Conservation (phyloP, 2,329 filamentous ascomycete species). For the Sporothrix luriei region DNA sequence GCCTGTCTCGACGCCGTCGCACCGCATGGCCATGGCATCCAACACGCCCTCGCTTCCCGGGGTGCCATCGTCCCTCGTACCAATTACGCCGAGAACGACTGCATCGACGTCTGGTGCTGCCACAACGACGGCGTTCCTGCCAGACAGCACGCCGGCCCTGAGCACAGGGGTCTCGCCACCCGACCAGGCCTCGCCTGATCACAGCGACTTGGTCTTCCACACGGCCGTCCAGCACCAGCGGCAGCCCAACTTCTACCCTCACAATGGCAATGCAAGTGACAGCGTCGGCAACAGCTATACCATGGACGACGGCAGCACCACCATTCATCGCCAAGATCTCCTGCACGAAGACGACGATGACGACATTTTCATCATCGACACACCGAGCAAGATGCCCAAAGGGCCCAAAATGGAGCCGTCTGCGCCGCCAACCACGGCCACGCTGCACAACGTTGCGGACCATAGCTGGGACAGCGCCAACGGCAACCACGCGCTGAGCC, state of each 20-base stretch:
- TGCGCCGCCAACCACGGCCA: slow-evolving; percentile 1
- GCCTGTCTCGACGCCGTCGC: slow-evolving; percentile 33
- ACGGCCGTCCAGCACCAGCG: slow-evolving; percentile 36
- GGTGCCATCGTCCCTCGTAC: background rate
- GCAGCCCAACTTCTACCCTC: background rate
- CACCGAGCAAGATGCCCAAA: slow-evolving; percentile 44
- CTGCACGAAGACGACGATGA: slow-evolving; percentile 37
- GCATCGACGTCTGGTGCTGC: slow-evolving; percentile 26
- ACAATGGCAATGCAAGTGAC: slow-evolving; percentile 33
- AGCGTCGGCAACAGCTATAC: slow-evolving; percentile 39
- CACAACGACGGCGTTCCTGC: slow-evolving; percentile 23
- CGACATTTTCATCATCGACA: slow-evolving; percentile 44
- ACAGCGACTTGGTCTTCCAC: slow-evolving; percentile 34
- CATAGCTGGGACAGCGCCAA: background rate
- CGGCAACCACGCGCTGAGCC: background rate
- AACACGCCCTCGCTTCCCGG: background rate
- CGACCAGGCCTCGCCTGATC: slow-evolving; percentile 27
- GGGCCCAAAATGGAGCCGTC: slow-evolving; percentile 25
- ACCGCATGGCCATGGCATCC: background rate
- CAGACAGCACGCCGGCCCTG: slow-evolving; percentile 30
- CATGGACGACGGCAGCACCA: slow-evolving; percentile 21
- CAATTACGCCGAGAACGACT: slow-evolving; percentile 24
- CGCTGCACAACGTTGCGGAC: slow-evolving; percentile 3
- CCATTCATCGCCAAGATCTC: slow-evolving; percentile 29
- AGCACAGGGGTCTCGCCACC: slow-evolving; percentile 32